Evolutionary conservation across 257 asterid species (phyloP).

Genomic region (Solanum lignicaule): DNA sequence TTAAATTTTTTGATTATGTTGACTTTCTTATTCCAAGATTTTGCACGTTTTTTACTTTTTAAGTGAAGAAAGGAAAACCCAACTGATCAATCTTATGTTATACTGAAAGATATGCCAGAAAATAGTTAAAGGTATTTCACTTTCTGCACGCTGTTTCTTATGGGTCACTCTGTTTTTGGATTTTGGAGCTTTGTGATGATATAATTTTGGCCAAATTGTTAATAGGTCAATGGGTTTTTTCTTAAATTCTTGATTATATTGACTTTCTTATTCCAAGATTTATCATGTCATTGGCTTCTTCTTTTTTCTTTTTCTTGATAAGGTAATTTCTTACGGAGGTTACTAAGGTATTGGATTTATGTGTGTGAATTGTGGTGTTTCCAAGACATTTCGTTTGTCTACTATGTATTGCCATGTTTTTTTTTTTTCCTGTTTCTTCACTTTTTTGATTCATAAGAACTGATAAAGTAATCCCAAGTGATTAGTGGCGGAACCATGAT

Average conservation of each 20-base stretch:
- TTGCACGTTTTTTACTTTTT: not conserved
- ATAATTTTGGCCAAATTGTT: not conserved
- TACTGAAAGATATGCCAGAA: not conserved
- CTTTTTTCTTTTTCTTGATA: not conserved
- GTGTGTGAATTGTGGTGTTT: not conserved
- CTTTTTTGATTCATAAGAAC: not conserved
- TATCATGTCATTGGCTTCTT: not conserved
- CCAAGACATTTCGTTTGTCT: not conserved
- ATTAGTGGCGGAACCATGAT: not conserved
- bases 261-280: not conserved
- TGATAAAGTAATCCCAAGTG: not conserved
- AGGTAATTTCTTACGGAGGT: not conserved
- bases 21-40: not conserved
- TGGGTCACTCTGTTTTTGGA: not conserved
- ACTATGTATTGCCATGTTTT: not conserved
- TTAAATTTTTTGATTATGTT: not conserved
- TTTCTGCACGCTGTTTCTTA: not conserved
- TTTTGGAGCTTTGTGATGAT: not conserved
- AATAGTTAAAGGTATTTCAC: not conserved
- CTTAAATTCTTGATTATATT: not conserved
- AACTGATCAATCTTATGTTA: not conserved
- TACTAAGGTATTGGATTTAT: not conserved
- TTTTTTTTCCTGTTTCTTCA: not conserved
- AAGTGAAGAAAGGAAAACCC: not conserved
- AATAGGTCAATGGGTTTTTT: not conserved